Percentiles rank a stretch among this genome's conserved stretches.
phyloP scores from a whole-genome alignment of 306 rosid genomes.

The Glycine tomentella region DNA sequence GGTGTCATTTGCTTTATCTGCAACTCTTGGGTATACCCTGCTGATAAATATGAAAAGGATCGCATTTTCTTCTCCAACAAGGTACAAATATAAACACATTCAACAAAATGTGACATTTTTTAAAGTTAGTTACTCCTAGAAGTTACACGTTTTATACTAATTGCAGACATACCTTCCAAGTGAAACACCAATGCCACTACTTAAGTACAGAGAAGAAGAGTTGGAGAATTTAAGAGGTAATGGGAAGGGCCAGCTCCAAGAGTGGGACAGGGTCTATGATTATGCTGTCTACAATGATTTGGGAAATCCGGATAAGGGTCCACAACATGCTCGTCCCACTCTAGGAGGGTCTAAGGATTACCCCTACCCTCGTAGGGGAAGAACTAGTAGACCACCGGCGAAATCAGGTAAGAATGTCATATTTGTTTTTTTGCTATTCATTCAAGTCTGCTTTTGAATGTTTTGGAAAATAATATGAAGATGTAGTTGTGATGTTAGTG shows the following conservation, averaged over 20 bases:
- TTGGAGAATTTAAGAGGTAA: constrained; percentile 70
- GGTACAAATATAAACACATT: constrained; percentile 48
- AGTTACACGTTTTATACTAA: constrained; percentile 17
- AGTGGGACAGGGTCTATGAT: constrained; percentile 84
- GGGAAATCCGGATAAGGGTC: constrained; percentile 64
- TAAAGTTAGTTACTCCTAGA: not conserved
- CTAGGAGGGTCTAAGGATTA: constrained; percentile 72
- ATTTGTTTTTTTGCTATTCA: constrained; percentile 9
- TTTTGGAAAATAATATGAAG: constrained; percentile 16
- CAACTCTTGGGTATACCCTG: constrained; percentile 89
- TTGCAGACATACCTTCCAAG: constrained; percentile 73
- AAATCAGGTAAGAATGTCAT: constrained; percentile 55
- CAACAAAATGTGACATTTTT: not conserved
- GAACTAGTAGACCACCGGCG: constrained; percentile 69
- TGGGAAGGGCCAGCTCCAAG: constrained; percentile 66
- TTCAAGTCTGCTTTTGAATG: not conserved
- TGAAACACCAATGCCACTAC: constrained; percentile 66
- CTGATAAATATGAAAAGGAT: constrained; percentile 59
- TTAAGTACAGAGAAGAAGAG: constrained; percentile 70
- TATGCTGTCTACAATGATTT: constrained; percentile 77
- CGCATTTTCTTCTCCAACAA: constrained; percentile 84
- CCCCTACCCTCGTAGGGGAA: constrained; percentile 94
- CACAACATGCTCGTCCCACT: constrained; percentile 61
- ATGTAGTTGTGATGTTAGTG: constrained; percentile 26
- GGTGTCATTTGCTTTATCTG: constrained; percentile 72